Evolutionary conservation across 23 red algal species (phyloP), one percentile per base, ranked within the genome.

Genomic region (Gracilaria vermiculophylla): DNA sequence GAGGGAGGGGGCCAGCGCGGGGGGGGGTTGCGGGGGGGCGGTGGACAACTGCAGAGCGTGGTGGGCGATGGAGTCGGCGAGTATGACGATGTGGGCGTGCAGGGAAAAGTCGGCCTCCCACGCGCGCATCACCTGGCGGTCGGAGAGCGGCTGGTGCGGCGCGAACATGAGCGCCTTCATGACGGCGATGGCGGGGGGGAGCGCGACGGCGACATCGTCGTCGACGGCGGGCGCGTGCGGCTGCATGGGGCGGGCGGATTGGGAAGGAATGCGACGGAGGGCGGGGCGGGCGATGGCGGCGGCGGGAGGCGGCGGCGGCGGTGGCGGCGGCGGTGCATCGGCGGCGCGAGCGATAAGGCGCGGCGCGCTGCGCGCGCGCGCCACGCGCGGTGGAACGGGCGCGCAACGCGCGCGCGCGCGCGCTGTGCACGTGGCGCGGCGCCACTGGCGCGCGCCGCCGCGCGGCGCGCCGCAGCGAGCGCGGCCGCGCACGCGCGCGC

Each of bases 31-130:
- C 1, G 53, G 58, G 20, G 35, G 20, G 39, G 53, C 2, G 34
- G 66, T 58, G 36, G 60, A 66, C 19, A 88, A 53, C 15, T 81
- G 48, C 19, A 91, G 54, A 2, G 87, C 35, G 15, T 91, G 61
- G 17, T 81, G 74, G n/a, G 87, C 72, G 55, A 81, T 69, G 45
- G 87, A 55, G n/a, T 91, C 87, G 16, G 74, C 64, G 8, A 91
- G 76, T 21, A 74, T 37, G 24, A 66, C 34, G 44, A 45, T n/a
- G 62, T 91, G 87, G 10, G 87, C 45, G 28, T 51, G 50, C 2
- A 91, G 75, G 24, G 39, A 33, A 34, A 72, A 91, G 61, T 81
- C 76, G 29, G 69, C 54, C 76, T 91, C 87, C 87, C 87, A 91
- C 2, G 75, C 76, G 58, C 53, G 87, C 73, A 91, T 70, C n/a